phyloP scores from a whole-genome alignment of 805 yeast genomes.

The Aciculoconidium aculeatum region DNA sequence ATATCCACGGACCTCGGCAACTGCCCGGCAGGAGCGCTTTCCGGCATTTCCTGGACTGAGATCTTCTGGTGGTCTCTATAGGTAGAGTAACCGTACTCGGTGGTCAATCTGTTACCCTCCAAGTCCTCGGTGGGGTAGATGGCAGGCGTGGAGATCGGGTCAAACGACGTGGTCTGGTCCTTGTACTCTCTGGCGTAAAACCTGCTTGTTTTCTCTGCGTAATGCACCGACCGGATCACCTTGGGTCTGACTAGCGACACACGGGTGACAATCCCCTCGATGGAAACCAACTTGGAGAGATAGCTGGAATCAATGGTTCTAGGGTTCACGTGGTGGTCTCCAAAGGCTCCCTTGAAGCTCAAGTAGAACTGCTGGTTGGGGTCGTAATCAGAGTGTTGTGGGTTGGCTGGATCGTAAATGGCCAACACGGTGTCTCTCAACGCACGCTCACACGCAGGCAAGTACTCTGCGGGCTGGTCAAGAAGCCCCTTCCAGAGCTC shows the following conservation, averaged over 20 bases:
- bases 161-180: slow-evolving; percentile 88
- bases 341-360: slow-evolving; percentile 87
- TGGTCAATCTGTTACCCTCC: slow-evolving; percentile 80
- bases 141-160: slow-evolving; percentile 76
- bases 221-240: slow-evolving; percentile 85
- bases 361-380: slow-evolving; percentile 64
- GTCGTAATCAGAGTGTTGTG: slow-evolving; percentile 43
- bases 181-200: slow-evolving; percentile 89
- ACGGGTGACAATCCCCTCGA: slow-evolving; percentile 94
- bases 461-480: slow-evolving; percentile 69
- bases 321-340: slow-evolving; percentile 81
- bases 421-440: slow-evolving; percentile 73
- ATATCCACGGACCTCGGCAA: slow-evolving; percentile 90
- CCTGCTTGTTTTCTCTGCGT: slow-evolving; percentile 74
- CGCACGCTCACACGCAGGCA: slow-evolving; percentile 89
- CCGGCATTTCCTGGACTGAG: slow-evolving; percentile 96
- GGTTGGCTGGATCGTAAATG: slow-evolving; percentile 58
- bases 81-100: slow-evolving; percentile 90
- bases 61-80: slow-evolving; percentile 92
- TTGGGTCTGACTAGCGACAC: slow-evolving; percentile 93
- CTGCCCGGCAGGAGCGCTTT: slow-evolving; percentile 96
- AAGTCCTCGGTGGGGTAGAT: slow-evolving; percentile 90
- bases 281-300: slow-evolving; percentile 74
- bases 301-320: slow-evolving; percentile 74
- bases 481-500: slow-evolving; percentile 74